phyloP scores from a whole-genome alignment of 768 basidiomycete genomes.

The Gymnopilus dilepis region DNA sequence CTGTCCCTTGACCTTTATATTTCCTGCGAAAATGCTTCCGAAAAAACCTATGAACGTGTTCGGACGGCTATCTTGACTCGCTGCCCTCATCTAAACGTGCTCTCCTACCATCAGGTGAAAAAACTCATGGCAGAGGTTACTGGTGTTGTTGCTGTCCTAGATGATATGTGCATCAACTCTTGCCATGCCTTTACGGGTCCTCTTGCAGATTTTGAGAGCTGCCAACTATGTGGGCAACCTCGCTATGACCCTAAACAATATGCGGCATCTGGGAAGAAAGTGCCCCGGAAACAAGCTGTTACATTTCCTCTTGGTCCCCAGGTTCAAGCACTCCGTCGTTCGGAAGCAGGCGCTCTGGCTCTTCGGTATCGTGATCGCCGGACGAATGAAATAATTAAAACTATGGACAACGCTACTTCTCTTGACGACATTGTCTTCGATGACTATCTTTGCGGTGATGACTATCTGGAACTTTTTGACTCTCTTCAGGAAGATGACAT shows the following conservation, averaged over 20 bases:
- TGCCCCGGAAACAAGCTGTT: constrained; percentile 36
- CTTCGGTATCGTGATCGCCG: constrained; percentile 34
- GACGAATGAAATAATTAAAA: constrained; percentile 7
- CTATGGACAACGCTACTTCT: constrained; percentile 10
- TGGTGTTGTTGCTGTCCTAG: constrained; percentile 37
- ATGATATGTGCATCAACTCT: constrained; percentile 48
- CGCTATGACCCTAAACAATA: constrained; percentile 10
- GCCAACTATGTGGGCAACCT: constrained; percentile 29
- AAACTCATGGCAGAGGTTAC: constrained; percentile 30
- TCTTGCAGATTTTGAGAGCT: constrained; percentile 23
- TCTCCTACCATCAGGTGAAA: constrained; percentile 34
- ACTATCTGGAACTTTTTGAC: constrained; percentile 22
- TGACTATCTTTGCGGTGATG: constrained; percentile 27
- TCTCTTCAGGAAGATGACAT: constrained; percentile 30
- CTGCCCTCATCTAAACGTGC: constrained; percentile 18
- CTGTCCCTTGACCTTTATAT: constrained; percentile 18
- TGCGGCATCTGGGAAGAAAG: constrained; percentile 18
- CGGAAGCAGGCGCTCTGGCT: constrained; percentile 22
- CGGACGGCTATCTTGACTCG: neutral
- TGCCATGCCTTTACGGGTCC: constrained; percentile 36
- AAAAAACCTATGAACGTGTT: neutral
- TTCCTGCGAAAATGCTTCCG: constrained; percentile 4
- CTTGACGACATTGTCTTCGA: constrained; percentile 20
- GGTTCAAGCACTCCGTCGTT: constrained; percentile 43
- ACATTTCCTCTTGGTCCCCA: constrained; percentile 49